Base-by-base conservation (phyloP, 208 protist genomes). In the Trypanosoma melophagium region DNA sequence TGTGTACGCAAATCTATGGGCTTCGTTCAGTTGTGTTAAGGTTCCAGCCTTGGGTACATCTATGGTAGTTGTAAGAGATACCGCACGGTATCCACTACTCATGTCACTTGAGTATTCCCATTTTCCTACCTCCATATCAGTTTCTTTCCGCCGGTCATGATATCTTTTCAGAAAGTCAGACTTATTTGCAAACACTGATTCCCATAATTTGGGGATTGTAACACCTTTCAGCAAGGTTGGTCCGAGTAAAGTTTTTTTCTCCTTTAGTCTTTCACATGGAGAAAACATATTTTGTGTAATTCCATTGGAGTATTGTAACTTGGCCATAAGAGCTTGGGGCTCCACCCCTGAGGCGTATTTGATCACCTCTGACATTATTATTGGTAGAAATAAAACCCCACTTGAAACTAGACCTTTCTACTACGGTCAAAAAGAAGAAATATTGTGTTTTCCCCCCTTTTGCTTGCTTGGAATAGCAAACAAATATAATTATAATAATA, bases 221-320 rank as follows among this genome's bases (percentile, higher is more conserved):
- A 91, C 82, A 1, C 86, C 86, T n/a, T 87, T 84, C 16, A 94
- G 47, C 22, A 58, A 47, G 0, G 81, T 90, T 16, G 69, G 69
- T 5, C 81, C 73, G 21, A 94, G 60, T 71, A 94, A 82, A 25
- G 76, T 58, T 76, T 94, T 94, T 63, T 81, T 86, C 51, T 89
- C 79, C 45, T 82, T 83, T 24, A n/a, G 28, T 60, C 83, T 80
- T 2, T 74, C 77, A 17, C 67, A 65, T 3, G 65, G 13, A 41
- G 81, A 83, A 71, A 94, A 94, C 83, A 92, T 90, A 79, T 87
- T 87, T 45, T 82, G 74, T 17, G 76, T 45, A 22, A 94, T 79
- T 28, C 61, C 82, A 28, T 71, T 60, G 19, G 73, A 76, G 76
- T 93, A 93, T 45, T 74, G 61, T 62, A 89, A 84, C 65, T 88